Base-by-base conservation (phyloP, 768 basidiomycete genomes). In the Mycena indigotica region DNA sequence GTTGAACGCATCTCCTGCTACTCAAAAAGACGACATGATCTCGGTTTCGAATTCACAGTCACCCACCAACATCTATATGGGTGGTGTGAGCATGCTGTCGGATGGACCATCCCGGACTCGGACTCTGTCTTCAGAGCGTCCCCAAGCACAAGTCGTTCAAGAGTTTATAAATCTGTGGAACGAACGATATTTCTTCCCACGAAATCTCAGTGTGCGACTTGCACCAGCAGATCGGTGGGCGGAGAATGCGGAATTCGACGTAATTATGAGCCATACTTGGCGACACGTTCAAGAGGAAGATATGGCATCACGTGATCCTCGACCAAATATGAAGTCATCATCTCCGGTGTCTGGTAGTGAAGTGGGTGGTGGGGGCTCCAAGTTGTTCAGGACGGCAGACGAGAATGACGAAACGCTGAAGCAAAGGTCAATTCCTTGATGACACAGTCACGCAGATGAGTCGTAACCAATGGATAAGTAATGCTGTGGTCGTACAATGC, bases 141-240 rank as follows among this genome's bases (percentile, higher is more conserved):
- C 32, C 10, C 32, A 35, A 35, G 32, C 32, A 35, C 32, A 35
- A 35, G 52, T 29, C n/a, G 62, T 63, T 1, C 52, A 46, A 28
- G 57, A 56, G 16, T 56, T 63, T 29, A 29, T 63, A 32, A 39
- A 24, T 10, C 52, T 63, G 26, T 63, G 62, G 62, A 63, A 63
- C 40, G 32, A 53, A 13, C 48, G 52, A 2, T 63, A 63, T n/a
- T 63, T 63, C 52, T 40, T 45, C 28, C 55, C 57, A 5, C 44
- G 62, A 28, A 45, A 57, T 30, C 17, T 63, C 5, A 50, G 59
- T 30, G 62, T 39, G 10, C 41, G 28, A 12, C 15, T 63, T 30
- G 62, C 51, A 21, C 62, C 15, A n/a, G 16, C 41, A 10, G 41
- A 23, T 45, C 41, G 10, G 10, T 45, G 10, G 41, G 21, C 10